Evolutionary conservation across 1,284 basidiomycete species (phyloP), one percentile per base, ranked within the genome.

Genomic region (Amylostereum chailletii): DNA sequence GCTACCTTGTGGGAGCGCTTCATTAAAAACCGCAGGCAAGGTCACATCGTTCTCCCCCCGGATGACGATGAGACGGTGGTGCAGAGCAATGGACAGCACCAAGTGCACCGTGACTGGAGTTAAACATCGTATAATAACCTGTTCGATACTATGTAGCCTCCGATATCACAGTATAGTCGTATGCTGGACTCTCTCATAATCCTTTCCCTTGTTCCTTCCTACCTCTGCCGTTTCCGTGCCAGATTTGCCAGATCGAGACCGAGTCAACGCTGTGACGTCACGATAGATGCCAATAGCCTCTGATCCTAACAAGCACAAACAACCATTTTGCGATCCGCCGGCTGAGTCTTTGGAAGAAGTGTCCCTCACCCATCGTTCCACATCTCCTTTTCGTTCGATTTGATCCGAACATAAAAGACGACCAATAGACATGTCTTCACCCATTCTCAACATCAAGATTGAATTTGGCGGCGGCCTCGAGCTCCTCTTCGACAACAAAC

Each of bases 401-500:
- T 29, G 41, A 42, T 42, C 41, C 41, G 19, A 42, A 42, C 41
- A 42, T 19, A 19, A 19, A 19, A 19, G 19, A 1, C 19, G 19
- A 19, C 19, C 36, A 37, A 37, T 37, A 8, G 36, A 8, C 36
- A 37, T 37, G 40, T 42, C 26, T 42, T 42, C 8, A 34, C 34
- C 45, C 29, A 36, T 29, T 34, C 46, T 55, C n/a, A 48, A 48
- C 33, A 48, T 86, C 55, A 81, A 76, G 52, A 66, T 89, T 60
- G 82, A 84, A 59, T 88, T 89, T 61, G 68, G 86, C 43, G 90
- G 90, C 40, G 90, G 90, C 3, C 81, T 92, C 51, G 90, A 93
- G 62, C 72, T 90, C 1, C 72, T 94, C 11, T 94, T 94, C 70
- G 73, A 73, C 6, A 85, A 87, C 55, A 63, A 80, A 56, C 78